phyloP scores from a whole-genome alignment of 1,284 basidiomycete genomes.

The Moesziomyces sp. region DNA sequence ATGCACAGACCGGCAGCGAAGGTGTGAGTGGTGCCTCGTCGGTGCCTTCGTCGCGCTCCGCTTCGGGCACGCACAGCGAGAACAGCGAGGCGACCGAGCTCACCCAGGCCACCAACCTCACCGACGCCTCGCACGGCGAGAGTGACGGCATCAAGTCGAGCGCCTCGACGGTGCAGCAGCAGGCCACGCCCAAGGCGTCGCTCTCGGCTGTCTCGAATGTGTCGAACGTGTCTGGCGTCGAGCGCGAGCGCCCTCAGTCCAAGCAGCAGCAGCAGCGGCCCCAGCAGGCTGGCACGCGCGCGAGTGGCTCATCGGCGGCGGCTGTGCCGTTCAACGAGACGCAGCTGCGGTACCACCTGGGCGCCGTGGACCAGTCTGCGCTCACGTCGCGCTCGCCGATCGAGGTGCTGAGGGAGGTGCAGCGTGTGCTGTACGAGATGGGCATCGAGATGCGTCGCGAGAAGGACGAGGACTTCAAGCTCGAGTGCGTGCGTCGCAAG shows the following conservation, averaged over 20 bases:
- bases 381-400: conserved; percentile 85
- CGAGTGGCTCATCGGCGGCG: conserved; percentile 2
- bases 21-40: conserved; percentile 31
- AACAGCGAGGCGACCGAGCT: conserved; percentile 48
- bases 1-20: conserved; percentile 31
- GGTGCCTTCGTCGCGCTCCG: conserved; percentile 60
- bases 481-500: conserved; percentile 65
- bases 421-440: conserved; percentile 83
- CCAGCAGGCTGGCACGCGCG: conserved; percentile 15
- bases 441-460: conserved; percentile 85
- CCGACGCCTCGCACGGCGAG: conserved; percentile 23
- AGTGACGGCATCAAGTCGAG: conserved; percentile 54
- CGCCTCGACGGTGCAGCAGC: conserved; percentile 59
- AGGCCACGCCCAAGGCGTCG: conserved; percentile 55
- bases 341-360: conserved; percentile 83
- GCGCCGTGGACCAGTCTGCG: conserved; percentile 90
- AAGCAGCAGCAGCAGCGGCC: conserved; percentile 10
- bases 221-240: conserved; percentile 22
- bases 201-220: conserved; percentile 34
- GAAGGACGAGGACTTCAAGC: conserved; percentile 77
- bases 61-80: conserved; percentile 65
- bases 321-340: conserved; percentile 70
- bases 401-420: conserved; percentile 87
- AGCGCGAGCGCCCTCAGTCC: conserved; percentile 10
- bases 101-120: conserved; percentile 39